Evolutionary conservation across 2,329 filamentous ascomycete genomes (phyloP).

Genomic region (Chaetomiaceae sp.): DNA sequence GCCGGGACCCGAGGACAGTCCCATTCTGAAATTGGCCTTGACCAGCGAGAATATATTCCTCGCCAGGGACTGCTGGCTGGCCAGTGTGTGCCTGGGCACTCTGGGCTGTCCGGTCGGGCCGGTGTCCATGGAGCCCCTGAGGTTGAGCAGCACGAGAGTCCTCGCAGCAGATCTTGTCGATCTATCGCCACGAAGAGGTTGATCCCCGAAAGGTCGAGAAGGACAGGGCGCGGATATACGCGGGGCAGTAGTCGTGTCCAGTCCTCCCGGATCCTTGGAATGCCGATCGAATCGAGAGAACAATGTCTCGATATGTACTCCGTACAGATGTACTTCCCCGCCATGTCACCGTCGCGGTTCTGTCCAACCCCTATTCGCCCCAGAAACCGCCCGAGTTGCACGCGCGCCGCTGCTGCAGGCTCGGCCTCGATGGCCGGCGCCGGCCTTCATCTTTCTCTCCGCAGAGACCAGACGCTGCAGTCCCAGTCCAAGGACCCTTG

Average conservation of each 20-base stretch:
- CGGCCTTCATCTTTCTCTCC: no score
- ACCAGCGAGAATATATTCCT: no score
- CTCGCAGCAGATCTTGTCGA: slow-evolving; percentile 3
- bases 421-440: no score
- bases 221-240: neutral
- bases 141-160: neutral
- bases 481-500: no score
- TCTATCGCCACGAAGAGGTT: slow-evolving; percentile 11
- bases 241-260: neutral
- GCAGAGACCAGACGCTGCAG: no score
- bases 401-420: no score
- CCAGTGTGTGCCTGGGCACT: no score
- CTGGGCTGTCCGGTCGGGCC: no score
- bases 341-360: neutral
- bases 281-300: neutral
- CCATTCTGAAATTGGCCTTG: no score
- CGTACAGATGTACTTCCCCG: no score
- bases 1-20: no score
- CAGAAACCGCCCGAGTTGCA: neutral
- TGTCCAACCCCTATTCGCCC: neutral
- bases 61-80: no score
- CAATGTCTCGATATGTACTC: slow-evolving; percentile 8
- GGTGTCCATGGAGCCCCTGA: neutral
- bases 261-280: slow-evolving; percentile 2
- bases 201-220: neutral